Conservation (phyloP, 2,329 filamentous ascomycete genomes). For the Colletotrichum noveboracense region DNA sequence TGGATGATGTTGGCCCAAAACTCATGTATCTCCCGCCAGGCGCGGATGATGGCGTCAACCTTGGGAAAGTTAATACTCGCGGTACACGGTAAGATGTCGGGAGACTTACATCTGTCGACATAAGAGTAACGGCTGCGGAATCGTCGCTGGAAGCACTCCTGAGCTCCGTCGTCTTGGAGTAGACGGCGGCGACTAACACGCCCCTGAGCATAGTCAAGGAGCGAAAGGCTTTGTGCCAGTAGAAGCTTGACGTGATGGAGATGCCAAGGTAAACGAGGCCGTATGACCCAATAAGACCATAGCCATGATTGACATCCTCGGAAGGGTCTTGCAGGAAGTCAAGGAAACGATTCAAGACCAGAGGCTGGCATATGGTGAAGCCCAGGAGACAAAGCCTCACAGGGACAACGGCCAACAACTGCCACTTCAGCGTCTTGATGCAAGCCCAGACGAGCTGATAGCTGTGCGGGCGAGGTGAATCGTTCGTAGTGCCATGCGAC, state of each 20-base stretch:
- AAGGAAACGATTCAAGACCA: conserved; percentile 38
- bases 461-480: neutral
- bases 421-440: conserved; percentile 30
- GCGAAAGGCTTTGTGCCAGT: conserved; percentile 27
- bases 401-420: conserved; percentile 33
- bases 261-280: conserved; percentile 46
- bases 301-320: conserved; percentile 33
- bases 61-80: neutral
- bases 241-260: conserved; percentile 34
- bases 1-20: conserved; percentile 42
- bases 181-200: conserved; percentile 29
- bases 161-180: conserved; percentile 27
- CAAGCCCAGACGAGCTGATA: conserved; percentile 32
- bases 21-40: conserved; percentile 38
- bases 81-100: neutral
- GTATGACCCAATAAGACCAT: conserved; percentile 46
- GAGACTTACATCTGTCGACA: conserved; percentile 33
- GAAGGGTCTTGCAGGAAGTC: conserved; percentile 31
- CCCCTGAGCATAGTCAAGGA: conserved; percentile 31
- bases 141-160: conserved; percentile 22
- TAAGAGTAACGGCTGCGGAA: conserved; percentile 28
- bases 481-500: neutral
- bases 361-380: conserved; percentile 42
- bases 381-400: conserved; percentile 36
- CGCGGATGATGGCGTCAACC: conserved; percentile 42